These are phyloP conservation scores for Atalantia buxifolia DNA, from an alignment of 345 rosid species.

Conservation along the genomic window DNA sequence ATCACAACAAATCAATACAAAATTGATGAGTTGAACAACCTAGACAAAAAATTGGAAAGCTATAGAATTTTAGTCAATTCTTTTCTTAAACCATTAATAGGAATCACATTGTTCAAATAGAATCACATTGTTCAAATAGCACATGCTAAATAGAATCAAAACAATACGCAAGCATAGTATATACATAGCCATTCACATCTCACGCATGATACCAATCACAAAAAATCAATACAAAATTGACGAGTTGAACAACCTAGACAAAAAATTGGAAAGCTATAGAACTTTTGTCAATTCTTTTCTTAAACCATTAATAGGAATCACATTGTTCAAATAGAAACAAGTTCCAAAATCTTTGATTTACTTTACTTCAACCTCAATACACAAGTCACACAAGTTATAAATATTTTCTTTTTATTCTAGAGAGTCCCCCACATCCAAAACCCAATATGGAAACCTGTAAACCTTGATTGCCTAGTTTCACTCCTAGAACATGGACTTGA, in stretches of 20 bases:
- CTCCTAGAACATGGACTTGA: constrained; percentile 19
- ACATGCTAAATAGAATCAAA: no score
- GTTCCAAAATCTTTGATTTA: background rate
- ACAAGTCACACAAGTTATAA: no score
- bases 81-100: background rate
- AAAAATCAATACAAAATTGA: background rate
- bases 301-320: background rate
- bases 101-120: no score
- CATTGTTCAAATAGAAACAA: background rate
- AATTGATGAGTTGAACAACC: background rate
- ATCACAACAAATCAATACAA: background rate
- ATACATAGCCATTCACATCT: no score
- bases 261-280: background rate
- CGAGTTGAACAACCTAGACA: background rate
- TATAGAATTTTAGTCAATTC: background rate
- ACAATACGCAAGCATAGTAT: no score
- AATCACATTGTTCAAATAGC: no score
- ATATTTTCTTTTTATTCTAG: background rate
- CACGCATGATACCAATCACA: no score
- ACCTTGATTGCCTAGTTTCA: constrained; percentile 43
- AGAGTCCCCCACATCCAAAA: constrained; percentile 48
- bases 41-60: background rate
- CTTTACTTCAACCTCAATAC: no score
- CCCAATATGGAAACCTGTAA: constrained; percentile 45
- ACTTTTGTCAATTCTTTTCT: background rate